Percentiles rank a stretch among this genome's conserved stretches.
Conservation (phyloP, 352 stramenopile genomes). For the Globisporangium lucens region DNA sequence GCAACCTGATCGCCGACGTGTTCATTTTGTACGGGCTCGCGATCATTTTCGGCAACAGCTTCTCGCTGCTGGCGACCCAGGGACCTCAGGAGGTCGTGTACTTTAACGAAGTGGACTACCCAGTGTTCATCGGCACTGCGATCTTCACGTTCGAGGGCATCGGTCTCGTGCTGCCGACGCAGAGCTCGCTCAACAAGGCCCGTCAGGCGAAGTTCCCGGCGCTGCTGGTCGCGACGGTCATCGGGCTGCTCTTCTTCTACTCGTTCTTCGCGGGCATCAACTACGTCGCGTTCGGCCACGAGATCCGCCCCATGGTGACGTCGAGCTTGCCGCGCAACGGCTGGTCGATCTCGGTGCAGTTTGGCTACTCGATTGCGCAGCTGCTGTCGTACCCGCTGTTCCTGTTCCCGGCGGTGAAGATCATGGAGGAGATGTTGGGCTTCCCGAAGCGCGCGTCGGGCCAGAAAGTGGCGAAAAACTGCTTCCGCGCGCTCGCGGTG, state of each 20-base stretch:
- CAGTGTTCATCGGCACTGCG: slow-evolving; percentile 76
- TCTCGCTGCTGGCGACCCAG: slow-evolving; percentile 47
- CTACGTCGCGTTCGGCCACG: slow-evolving; percentile 71
- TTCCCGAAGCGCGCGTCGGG: slow-evolving; percentile 64
- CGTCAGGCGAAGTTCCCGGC: slow-evolving; percentile 63
- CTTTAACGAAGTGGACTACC: slow-evolving; percentile 73
- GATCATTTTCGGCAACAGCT: slow-evolving; percentile 74
- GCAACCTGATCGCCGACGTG: slow-evolving; percentile 78
- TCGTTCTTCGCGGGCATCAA: slow-evolving; percentile 78
- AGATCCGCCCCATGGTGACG: slow-evolving; percentile 65
- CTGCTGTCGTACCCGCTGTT: slow-evolving; percentile 80
- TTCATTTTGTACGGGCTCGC: slow-evolving; percentile 82
- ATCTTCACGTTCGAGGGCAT: slow-evolving; percentile 85
- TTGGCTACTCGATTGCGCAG: slow-evolving; percentile 73
- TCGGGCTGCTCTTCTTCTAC: slow-evolving; percentile 77
- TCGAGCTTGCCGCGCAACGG: slow-evolving; percentile 68
- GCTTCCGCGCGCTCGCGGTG: slow-evolving; percentile 63
- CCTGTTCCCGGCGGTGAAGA: slow-evolving; percentile 78
- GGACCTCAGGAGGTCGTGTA: slow-evolving; percentile 49
- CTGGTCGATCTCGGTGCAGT: slow-evolving; percentile 75
- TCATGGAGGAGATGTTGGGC: slow-evolving; percentile 81
- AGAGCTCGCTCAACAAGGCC: slow-evolving; percentile 57
- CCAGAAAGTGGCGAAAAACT: slow-evolving; percentile 73
- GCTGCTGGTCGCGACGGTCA: slow-evolving; percentile 58
- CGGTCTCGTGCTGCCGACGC: slow-evolving; percentile 71